Conservation (phyloP, 495 filamentous ascomycete genomes). For the Chaetomium fimeti region DNA sequence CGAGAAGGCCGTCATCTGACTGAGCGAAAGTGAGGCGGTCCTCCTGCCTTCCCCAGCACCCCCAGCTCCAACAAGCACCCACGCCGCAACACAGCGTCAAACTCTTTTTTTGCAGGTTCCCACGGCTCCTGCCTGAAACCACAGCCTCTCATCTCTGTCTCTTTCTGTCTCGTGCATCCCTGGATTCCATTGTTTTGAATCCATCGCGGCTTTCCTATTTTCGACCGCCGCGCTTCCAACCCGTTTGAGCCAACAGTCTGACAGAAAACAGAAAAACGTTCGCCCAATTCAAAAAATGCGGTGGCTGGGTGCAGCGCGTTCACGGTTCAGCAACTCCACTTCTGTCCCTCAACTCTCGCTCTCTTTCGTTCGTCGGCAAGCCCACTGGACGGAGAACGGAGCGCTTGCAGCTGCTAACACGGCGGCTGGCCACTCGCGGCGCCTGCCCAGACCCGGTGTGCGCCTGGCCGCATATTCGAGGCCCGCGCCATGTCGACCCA, state of each 20-base stretch:
- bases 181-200: conserved; percentile 6
- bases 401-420: conserved; percentile 27
- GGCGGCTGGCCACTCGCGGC: conserved; percentile 33
- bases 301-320: conserved; percentile 37
- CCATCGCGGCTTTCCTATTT: conserved; percentile 16
- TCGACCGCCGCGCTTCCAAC: neutral
- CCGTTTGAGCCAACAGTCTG: neutral
- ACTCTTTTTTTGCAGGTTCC: neutral
- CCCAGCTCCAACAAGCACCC: neutral
- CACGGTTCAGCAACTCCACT: conserved; percentile 24
- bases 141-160: neutral
- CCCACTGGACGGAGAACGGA: conserved; percentile 24
- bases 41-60: neutral
- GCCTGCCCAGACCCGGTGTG: conserved; percentile 32
- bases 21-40: neutral
- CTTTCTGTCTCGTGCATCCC: neutral
- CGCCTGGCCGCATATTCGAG: conserved; percentile 41
- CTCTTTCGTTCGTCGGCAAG: conserved; percentile 20
- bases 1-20: conserved; percentile 12
- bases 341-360: conserved; percentile 19
- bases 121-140: conserved; percentile 12
- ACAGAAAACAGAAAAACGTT: conserved; percentile 7
- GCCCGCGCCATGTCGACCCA: conserved; percentile 37
- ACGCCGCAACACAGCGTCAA: conserved; percentile 17
- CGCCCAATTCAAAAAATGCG: conserved; percentile 22